A percentile compares a stretch with the other conserved stretches of the same genome.
phyloP scores from a whole-genome alignment of 2,329 filamentous ascomycete genomes.

The Aspergillus sp. region DNA sequence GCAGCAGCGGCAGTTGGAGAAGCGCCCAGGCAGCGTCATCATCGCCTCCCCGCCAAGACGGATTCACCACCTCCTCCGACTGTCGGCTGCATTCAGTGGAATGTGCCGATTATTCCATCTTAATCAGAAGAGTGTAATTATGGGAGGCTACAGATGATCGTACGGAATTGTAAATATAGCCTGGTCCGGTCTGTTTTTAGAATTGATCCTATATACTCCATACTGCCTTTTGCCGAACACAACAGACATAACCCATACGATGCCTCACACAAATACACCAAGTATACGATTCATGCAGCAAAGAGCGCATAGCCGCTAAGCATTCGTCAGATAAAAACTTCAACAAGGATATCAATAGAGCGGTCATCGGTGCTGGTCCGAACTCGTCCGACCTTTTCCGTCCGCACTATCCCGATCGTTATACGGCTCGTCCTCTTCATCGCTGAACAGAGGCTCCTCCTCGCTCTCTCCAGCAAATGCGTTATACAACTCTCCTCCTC shows the following conservation, averaged over 20 bases:
- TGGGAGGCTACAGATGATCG: no score
- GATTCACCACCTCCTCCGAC: background rate
- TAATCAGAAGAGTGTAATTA: background rate
- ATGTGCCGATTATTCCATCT: background rate
- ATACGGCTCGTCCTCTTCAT: constrained; percentile 40
- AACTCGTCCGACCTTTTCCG: constrained; percentile 13
- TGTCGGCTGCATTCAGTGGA: background rate
- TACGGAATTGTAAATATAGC: no score
- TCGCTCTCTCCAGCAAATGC: constrained; percentile 94
- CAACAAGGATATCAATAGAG: no score
- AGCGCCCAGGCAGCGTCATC: constrained; percentile 21
- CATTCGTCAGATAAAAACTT: no score
- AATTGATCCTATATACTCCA: no score
- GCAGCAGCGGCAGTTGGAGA: constrained; percentile 16
- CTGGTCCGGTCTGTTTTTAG: no score
- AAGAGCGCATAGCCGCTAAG: background rate
- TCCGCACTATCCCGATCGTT: constrained; percentile 27
- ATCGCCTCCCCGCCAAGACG: constrained; percentile 9
- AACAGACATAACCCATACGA: no score
- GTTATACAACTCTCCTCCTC: constrained; percentile 90
- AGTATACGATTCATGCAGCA: no score
- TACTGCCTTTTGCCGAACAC: no score
- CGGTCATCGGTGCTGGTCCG: constrained; percentile 10
- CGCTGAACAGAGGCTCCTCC: constrained; percentile 58
- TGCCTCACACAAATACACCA: background rate